phyloP scores from a whole-genome alignment of 2,329 filamentous ascomycete genomes.

The Dendrostoma leiphaemia region DNA sequence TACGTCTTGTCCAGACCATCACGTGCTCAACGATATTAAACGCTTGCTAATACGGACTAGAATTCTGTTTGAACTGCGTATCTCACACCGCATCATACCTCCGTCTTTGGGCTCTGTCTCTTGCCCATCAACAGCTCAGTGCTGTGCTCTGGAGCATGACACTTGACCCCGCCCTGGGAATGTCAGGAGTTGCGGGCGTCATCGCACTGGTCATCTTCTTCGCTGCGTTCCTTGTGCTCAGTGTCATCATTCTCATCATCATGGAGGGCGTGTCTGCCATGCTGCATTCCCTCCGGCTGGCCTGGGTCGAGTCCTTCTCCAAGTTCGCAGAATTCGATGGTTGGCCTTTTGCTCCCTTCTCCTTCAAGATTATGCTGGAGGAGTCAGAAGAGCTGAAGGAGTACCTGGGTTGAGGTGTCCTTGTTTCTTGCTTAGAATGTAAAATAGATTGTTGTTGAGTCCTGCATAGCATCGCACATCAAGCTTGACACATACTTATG shows the following conservation, averaged over 20 bases:
- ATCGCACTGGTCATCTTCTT: constrained; percentile 82
- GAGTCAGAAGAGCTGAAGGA: constrained; percentile 68
- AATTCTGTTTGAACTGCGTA: constrained; percentile 99
- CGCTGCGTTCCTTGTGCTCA: constrained; percentile 86
- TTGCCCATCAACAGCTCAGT: constrained; percentile 95
- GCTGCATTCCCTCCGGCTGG: constrained; percentile 86
- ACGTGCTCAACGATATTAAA: not conserved
- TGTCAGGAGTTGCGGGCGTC: constrained; percentile 66
- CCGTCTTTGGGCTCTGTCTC: constrained; percentile 94
- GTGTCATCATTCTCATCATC: constrained; percentile 68
- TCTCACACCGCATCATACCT: constrained; percentile 98
- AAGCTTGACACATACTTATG: not conserved
- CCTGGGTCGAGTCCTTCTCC: constrained; percentile 97
- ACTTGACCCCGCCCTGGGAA: constrained; percentile 70
- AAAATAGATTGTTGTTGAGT: not conserved
- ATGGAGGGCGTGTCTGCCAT: constrained; percentile 98
- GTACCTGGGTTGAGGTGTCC: constrained; percentile 40
- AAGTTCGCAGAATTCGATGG: constrained; percentile 95
- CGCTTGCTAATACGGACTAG: constrained; percentile 43
- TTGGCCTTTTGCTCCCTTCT: constrained; percentile 84
- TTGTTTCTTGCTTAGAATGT: not conserved
- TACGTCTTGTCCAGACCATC: constrained; percentile 43
- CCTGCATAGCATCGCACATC: not conserved
- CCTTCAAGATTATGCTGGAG: constrained; percentile 79
- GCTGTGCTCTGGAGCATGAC: constrained; percentile 98